Conservation (phyloP, 768 basidiomycete species). For the Pholiota molesta region DNA sequence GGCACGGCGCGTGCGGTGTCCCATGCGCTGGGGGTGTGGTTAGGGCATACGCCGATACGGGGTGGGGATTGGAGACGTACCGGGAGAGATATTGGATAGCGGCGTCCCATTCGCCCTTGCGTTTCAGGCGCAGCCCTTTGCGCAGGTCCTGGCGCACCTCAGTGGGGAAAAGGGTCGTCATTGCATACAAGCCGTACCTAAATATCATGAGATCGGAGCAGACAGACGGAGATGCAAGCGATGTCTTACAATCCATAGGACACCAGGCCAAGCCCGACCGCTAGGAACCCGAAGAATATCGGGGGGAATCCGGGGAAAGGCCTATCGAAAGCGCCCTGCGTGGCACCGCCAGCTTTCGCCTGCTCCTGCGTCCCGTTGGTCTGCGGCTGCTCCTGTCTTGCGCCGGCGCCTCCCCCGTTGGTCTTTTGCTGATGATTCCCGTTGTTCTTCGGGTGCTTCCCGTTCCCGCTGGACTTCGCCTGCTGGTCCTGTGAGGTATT, state of each 20-base stretch:
- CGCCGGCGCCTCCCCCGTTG: too few species aligned
- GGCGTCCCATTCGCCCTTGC: conserved; percentile 53
- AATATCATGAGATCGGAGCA: neutral
- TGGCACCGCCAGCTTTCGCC: neutral
- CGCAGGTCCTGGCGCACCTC: conserved; percentile 68
- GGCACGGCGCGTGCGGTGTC: conserved; percentile 52
- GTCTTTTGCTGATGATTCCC: neutral
- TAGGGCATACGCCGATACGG: neutral
- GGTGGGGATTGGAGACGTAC: conserved; percentile 36
- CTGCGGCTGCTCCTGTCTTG: neutral
- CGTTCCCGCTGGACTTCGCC: neutral
- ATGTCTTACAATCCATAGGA: conserved; percentile 36
- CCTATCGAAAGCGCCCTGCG: neutral
- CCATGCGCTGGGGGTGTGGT: conserved; percentile 42
- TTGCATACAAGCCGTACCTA: conserved; percentile 22
- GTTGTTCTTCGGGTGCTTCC: neutral
- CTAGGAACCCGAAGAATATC: conserved; percentile 30
- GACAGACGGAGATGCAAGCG: neutral
- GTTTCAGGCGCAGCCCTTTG: conserved; percentile 62
- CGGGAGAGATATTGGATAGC: conserved; percentile 56
- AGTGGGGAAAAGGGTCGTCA: conserved; percentile 67
- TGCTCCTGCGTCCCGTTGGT: neutral
- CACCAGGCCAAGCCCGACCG: conserved; percentile 32
- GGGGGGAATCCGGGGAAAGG: conserved; percentile 15
- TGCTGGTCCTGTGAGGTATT: neutral